Percentiles rank a stretch among this genome's conserved stretches.
Conservation (phyloP, 495 filamentous ascomycete genomes). For the Talaromyces trachyspermus region DNA sequence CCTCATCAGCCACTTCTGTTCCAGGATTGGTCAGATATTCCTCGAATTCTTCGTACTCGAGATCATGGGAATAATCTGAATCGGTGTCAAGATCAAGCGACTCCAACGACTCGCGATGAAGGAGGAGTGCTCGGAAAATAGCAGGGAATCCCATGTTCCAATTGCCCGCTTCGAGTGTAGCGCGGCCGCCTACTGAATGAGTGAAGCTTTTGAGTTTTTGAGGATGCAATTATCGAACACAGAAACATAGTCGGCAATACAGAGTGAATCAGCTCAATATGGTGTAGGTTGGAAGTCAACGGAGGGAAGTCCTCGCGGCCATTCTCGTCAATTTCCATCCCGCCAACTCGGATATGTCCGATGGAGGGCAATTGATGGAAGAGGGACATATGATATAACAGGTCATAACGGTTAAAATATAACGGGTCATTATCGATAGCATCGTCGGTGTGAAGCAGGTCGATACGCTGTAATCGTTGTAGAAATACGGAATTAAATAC, state of each 20-base stretch:
- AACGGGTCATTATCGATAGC: constrained; percentile 3
- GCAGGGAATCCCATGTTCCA: constrained; percentile 14
- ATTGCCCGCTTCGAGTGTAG: constrained; percentile 3
- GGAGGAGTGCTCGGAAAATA: constrained; percentile 16
- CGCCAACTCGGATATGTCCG: constrained; percentile 14
- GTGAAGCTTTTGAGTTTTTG: constrained; percentile 16
- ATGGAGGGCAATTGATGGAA: constrained; percentile 20
- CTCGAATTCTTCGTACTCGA: constrained; percentile 6
- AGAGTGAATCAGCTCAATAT: constrained; percentile 15
- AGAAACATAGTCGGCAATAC: constrained; percentile 10
- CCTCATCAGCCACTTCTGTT: neutral
- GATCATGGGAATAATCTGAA: neutral
- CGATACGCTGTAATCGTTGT: constrained; percentile 3
- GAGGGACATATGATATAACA: constrained; percentile 7
- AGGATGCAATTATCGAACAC: constrained; percentile 11
- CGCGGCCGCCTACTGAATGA: constrained; percentile 18
- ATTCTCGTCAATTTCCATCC: constrained; percentile 10
- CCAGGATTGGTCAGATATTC: constrained; percentile 4
- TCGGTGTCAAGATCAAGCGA: constrained; percentile 20
- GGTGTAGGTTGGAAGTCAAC: constrained; percentile 15
- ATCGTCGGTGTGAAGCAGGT: constrained; percentile 8
- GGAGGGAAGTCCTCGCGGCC: neutral
- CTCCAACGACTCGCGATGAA: constrained; percentile 20
- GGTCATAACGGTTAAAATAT: constrained; percentile 8
- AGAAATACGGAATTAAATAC: neutral